phyloP scores from a whole-genome alignment of 2,329 filamentous ascomycete species.

The Cladosporium sp. region DNA sequence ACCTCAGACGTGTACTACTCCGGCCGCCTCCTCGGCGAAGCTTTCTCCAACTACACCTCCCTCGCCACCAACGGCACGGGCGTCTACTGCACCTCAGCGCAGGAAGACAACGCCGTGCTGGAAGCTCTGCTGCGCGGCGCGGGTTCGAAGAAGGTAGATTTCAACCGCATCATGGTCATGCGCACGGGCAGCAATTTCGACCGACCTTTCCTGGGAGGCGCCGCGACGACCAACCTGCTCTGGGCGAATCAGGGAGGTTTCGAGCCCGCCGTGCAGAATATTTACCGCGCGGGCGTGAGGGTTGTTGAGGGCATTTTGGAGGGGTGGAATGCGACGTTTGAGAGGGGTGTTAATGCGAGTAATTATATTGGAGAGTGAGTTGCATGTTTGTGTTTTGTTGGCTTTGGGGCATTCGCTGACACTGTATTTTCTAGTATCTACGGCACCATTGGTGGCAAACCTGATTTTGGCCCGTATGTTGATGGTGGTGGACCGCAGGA shows the following conservation, averaged over 20 bases:
- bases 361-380: conserved; percentile 54
- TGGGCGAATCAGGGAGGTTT: conserved; percentile 61
- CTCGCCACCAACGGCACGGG: conserved; percentile 66
- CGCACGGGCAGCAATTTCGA: conserved; percentile 69
- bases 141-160: conserved; percentile 57
- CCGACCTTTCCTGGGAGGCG: conserved; percentile 57
- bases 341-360: conserved; percentile 50
- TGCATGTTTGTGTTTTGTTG: too few relatives aligned
- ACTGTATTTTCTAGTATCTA: conserved; percentile 47
- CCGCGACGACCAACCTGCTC: conserved; percentile 57
- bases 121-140: conserved; percentile 61
- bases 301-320: conserved; percentile 61
- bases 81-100: conserved; percentile 65
- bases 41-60: conserved; percentile 61
- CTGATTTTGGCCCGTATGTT: conserved; percentile 16
- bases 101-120: conserved; percentile 68
- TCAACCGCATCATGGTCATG: conserved; percentile 63
- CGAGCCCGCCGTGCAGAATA: conserved; percentile 58
- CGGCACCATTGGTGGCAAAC: conserved; percentile 57
- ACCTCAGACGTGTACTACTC: conserved; percentile 71
- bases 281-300: conserved; percentile 62
- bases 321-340: conserved; percentile 58
- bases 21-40: conserved; percentile 55
- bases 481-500: not conserved
- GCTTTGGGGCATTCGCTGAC: too few relatives aligned